phyloP scores from a whole-genome alignment of 495 filamentous ascomycete genomes.

The Annulohypoxylon maeteangense region DNA sequence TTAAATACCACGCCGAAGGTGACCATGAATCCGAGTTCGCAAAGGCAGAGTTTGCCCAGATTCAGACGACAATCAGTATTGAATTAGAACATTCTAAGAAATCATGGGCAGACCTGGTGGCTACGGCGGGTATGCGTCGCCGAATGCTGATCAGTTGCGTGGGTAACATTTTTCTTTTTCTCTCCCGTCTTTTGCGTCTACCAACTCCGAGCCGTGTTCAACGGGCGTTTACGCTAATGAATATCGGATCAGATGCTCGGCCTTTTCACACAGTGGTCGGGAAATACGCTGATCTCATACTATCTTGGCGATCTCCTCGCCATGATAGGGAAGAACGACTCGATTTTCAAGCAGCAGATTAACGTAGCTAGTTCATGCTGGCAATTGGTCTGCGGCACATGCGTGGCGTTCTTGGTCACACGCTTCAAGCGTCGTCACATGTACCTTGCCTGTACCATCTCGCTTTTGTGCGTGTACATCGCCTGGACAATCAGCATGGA shows the following conservation, averaged over 20 bases:
- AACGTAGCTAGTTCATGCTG: conserved; percentile 70
- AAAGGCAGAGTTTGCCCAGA: conserved; percentile 63
- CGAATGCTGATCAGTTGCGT: conserved; percentile 61
- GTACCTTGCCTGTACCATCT: conserved; percentile 66
- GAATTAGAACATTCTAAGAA: conserved; percentile 60
- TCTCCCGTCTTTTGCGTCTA: background rate
- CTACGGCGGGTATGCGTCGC: conserved; percentile 56
- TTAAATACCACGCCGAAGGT: conserved; percentile 68
- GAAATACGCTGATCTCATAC: conserved; percentile 66
- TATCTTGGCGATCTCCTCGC: conserved; percentile 64
- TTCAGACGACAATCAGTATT: conserved; percentile 61
- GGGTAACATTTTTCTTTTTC: conserved; percentile 1
- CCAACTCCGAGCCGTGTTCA: background rate
- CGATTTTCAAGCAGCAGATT: conserved; percentile 62
- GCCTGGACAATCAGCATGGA: conserved; percentile 69
- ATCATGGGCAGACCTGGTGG: conserved; percentile 61
- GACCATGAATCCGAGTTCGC: conserved; percentile 61
- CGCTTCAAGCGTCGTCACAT: conserved; percentile 66
- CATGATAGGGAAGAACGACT: conserved; percentile 61
- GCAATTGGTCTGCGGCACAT: conserved; percentile 61
- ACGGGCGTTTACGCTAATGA: background rate
- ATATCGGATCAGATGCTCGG: conserved; percentile 52
- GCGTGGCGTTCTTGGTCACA: conserved; percentile 62
- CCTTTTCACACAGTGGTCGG: conserved; percentile 63
- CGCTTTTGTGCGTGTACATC: conserved; percentile 66